Conservation (phyloP, 768 basidiomycete genomes). For the Hemileccinum rubropunctum region DNA sequence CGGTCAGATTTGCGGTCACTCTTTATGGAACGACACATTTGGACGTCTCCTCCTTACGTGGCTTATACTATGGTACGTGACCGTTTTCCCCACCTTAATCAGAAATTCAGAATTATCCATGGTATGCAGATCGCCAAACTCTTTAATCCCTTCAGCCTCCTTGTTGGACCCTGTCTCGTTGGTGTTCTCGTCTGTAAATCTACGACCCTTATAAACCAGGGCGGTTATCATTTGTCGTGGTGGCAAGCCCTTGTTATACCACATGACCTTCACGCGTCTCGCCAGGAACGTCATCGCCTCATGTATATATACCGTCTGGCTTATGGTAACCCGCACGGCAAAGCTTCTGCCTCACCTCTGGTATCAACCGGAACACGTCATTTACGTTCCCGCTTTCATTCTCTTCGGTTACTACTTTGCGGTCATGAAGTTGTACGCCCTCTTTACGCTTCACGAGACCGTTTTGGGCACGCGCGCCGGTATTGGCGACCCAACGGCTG, state of each 20-base stretch:
- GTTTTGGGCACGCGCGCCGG: slow-evolving; percentile 96
- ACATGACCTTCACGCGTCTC: not conserved
- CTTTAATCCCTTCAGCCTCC: slow-evolving; percentile 82
- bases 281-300: slow-evolving; percentile 66
- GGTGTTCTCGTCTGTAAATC: slow-evolving; percentile 75
- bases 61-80: slow-evolving; percentile 74
- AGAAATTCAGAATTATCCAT: slow-evolving; percentile 2
- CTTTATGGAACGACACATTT: slow-evolving; percentile 85
- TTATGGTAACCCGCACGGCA: slow-evolving; percentile 65
- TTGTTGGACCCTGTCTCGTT: slow-evolving; percentile 81
- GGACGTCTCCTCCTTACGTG: slow-evolving; percentile 78
- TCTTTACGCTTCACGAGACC: slow-evolving; percentile 90
- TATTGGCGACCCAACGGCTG: slow-evolving; percentile 79
- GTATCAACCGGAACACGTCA: slow-evolving; percentile 70
- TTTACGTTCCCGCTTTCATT: slow-evolving; percentile 85
- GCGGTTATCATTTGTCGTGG: slow-evolving; percentile 80
- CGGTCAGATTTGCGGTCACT: slow-evolving; percentile 83
- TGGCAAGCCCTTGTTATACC: slow-evolving; percentile 49
- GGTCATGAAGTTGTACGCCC: slow-evolving; percentile 90
- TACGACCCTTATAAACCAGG: slow-evolving; percentile 60
- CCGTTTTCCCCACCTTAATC: not conserved
- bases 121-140: slow-evolving; percentile 71
- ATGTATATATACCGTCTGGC: slow-evolving; percentile 71
- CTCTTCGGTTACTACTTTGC: slow-evolving; percentile 93
- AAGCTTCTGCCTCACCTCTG: slow-evolving; percentile 83